A percentile compares a stretch with the other conserved stretches of the same genome.
Evolutionary conservation across 306 rosid species (phyloP).

Genomic region (Quercus variabilis): DNA sequence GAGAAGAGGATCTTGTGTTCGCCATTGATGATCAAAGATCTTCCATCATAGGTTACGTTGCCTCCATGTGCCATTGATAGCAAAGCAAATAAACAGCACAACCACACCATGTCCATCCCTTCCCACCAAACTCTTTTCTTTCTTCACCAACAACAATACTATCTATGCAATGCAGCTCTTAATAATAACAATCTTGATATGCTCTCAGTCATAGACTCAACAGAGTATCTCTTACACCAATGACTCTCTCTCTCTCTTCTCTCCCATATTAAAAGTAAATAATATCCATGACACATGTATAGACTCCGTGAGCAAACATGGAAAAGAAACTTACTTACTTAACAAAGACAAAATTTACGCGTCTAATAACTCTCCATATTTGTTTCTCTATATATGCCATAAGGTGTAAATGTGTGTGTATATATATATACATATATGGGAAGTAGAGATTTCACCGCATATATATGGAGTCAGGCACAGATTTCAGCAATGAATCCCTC

Average conservation of each 20-base stretch:
- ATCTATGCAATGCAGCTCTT: background rate
- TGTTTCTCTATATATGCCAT: too few relatives aligned
- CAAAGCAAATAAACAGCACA: conserved; percentile 20
- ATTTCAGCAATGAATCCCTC: too few relatives aligned
- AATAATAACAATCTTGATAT: too few relatives aligned
- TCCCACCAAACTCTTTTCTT: background rate
- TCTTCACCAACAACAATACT: background rate
- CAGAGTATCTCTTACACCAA: too few relatives aligned
- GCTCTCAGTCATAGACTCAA: too few relatives aligned
- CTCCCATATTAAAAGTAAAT: too few relatives aligned
- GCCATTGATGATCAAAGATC: conserved; percentile 57
- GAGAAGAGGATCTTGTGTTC: conserved; percentile 67
- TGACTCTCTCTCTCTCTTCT: background rate
- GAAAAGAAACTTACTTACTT: background rate
- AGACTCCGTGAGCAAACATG: background rate
- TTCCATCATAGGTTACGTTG: conserved; percentile 60
- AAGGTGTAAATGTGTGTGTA: background rate
- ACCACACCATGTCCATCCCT: conserved; percentile 1
- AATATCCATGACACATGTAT: background rate
- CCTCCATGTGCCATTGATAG: conserved; percentile 23
- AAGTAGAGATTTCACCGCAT: background rate
- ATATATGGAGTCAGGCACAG: too few relatives aligned
- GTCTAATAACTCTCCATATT: too few relatives aligned
- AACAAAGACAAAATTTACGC: background rate
- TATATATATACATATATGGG: background rate